Evolutionary conservation across 768 basidiomycete species (phyloP), one percentile per base, ranked within the genome.

Genomic region (Phlebiopsis gigantea): DNA sequence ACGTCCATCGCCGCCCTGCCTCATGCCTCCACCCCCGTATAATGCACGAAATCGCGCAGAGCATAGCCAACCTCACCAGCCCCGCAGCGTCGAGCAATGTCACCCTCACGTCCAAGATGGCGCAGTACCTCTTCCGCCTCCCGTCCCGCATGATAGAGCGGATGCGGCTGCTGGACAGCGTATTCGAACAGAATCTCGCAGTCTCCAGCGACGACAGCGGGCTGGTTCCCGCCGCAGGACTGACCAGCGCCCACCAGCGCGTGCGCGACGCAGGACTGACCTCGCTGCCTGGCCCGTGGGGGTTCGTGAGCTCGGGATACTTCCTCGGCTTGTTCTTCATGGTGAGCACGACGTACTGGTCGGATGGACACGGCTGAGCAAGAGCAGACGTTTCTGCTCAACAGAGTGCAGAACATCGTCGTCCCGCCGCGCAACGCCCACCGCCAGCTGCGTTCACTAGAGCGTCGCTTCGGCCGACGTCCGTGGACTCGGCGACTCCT

Each of bases 381-480:
- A 29, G 12, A 19, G 15, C 62, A 89, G 87, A 85, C 82, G 12
- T 70, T 91, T 47, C 65, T 90, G 26, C 69, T 90, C 57, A 86
- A 90, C 62, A 79, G 89, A 26, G 86, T 91, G 57, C 89, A 90
- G 62, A 84, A 90, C 66, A 80, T 88, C 43, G 83, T 90, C 45
- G 81, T 88, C 0, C 89, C 89, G 12, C 79, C 85, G 31, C 79
- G 80, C 2, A 69, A 66, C 39, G 69, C 69, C 46, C 68, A 59
- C 56, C 55, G 57, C 15, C 50, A 25, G 34, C 26, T 55, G 44
- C 52, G 53, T 29, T 28, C 55, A 64, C 59, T 43, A 65, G 45
- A 59, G 60, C 57, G 34, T 9, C 30, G 44, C 31, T 43, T 28
- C 17, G 55, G 46, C 21, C 14, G 51, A 46, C 46, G 54, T 53